These are phyloP conservation scores for Solanum boliviense DNA, from an alignment of 257 asterid genomes.

Conservation along the genomic window DNA sequence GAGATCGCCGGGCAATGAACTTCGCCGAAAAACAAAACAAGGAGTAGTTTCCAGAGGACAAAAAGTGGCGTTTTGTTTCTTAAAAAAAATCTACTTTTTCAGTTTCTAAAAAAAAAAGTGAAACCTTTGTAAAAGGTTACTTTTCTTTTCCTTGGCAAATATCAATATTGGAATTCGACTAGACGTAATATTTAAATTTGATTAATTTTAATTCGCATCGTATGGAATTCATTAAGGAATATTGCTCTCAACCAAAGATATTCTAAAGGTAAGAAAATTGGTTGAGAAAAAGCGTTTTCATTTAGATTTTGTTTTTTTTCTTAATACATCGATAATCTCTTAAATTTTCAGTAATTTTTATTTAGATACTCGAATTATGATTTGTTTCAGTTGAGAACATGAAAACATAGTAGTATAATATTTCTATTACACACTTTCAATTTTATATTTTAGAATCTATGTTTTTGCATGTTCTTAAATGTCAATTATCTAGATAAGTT, in stretches of 20 bases:
- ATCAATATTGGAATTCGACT: not conserved
- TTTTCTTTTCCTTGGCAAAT: too few species aligned
- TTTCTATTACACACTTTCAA: not conserved
- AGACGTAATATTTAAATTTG: rapidly evolving
- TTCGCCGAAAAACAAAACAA: not conserved
- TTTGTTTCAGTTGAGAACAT: too few species aligned
- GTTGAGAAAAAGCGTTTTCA: not conserved
- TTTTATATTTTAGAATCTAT: too few species aligned
- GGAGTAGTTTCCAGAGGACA: not conserved
- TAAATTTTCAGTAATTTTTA: too few species aligned
- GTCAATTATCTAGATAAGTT: too few species aligned
- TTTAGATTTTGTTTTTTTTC: too few species aligned
- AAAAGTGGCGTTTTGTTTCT: not conserved
- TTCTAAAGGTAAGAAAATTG: not conserved
- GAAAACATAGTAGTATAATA: not conserved
- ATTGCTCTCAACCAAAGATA: too few species aligned
- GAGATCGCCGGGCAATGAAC: not conserved
- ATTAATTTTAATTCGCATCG: too few species aligned
- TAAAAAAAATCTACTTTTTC: not conserved
- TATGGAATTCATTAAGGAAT: too few species aligned
- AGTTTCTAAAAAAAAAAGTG: not conserved
- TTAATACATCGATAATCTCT: not conserved
- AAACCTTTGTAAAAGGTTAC: not conserved
- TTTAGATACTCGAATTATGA: too few species aligned
- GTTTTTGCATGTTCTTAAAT: too few species aligned